Conservation (phyloP, 177 flowering plant genomes). For the Vitis hybrid region DNA sequence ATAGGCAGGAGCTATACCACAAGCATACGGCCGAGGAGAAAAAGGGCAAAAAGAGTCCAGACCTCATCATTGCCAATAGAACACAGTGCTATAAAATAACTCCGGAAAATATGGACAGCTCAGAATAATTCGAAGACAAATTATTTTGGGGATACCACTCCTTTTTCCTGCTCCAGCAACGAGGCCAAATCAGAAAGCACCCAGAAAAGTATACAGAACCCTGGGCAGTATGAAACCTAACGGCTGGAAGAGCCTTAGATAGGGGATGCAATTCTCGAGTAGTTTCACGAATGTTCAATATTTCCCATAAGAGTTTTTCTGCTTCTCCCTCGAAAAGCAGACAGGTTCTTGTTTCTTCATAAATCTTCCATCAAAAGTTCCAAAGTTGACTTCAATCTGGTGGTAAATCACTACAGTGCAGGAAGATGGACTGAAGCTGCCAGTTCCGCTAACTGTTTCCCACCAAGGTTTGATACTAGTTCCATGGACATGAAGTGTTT, state of each 20-base stretch:
- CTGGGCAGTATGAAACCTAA: neutral
- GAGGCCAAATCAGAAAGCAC: neutral
- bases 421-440: slow-evolving; percentile 33
- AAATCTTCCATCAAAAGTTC: neutral
- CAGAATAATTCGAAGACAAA: no score
- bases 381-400: slow-evolving; percentile 2
- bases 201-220: neutral
- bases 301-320: neutral
- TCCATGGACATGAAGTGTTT: slow-evolving; percentile 56
- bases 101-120: no score
- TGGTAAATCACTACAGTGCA: neutral
- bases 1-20: no score
- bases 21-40: no score
- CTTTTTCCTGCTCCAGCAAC: no score
- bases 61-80: no score
- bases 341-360: slow-evolving; percentile 11
- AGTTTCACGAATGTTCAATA: neutral
- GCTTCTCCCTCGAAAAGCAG: slow-evolving; percentile 6
- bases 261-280: neutral
- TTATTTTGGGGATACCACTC: no score
- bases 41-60: no score
- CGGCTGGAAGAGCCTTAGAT: neutral
- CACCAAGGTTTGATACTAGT: slow-evolving; percentile 54
- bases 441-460: slow-evolving; percentile 50
- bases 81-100: no score